Base-by-base conservation (phyloP, 257 asterid genomes). In the Gentiana dahurica region DNA sequence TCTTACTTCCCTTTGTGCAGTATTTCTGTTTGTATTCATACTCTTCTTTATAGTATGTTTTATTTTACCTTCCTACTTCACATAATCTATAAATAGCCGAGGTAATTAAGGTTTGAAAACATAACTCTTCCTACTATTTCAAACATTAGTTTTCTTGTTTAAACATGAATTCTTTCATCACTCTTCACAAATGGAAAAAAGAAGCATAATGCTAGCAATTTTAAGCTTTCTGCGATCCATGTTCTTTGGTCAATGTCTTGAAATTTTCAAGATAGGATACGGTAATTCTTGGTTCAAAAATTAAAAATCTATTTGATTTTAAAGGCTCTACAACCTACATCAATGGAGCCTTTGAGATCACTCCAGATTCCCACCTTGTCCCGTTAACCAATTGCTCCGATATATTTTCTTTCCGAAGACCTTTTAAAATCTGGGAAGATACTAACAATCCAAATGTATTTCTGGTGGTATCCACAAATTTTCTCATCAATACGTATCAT, bases 361-460 rank as follows among this genome's bases (percentile, higher is more conserved):
- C 97, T 8, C 83, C 86, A 0, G 94, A 89, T 55, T 51, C 88
- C 0, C 60, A 70, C 1, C 56, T 73, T 0, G 0, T 71, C 73
- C n/a, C 50, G 1, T 8, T 51, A 11, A 7, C 2, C 4, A 34
- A 80, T 55, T 54, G 54, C 0, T 68, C 90, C 1, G 95, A 95
- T 0, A 78, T 94, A 3, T 38, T 84, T 34, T 52, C 86, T 34
- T 58, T 68, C n/a, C 32, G 15, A 0, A 5, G 13, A 3, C 34
- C 46, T 0, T 89, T 89, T 71, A 77, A 72, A 69, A 87, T 89
- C 8, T 86, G 95, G 94, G 79, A 82, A 5, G 60, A 64, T 9
- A 73, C 44, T 6, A 51, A 35, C 49, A 36, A 3, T 0, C 9
- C 57, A 39, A 60, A 48, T 8, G 49, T 6, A 0, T 36, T 38